Percentiles rank a stretch among this genome's conserved stretches.
phyloP scores from a whole-genome alignment of 306 rosid genomes.

The Castanopsis chinensis region DNA sequence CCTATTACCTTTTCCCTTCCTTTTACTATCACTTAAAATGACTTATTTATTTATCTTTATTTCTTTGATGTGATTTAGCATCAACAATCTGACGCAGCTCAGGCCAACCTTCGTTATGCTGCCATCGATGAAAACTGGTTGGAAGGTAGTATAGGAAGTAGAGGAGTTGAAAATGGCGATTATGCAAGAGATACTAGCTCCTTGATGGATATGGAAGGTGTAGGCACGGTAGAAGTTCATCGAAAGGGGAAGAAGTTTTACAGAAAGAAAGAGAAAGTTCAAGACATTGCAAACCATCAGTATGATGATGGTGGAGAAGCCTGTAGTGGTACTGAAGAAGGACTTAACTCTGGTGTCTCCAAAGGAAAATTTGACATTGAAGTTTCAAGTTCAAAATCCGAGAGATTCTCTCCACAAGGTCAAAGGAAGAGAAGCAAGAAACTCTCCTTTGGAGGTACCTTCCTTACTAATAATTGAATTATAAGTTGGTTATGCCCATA shows the following conservation, averaged over 20 bases:
- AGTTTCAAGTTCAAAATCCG: constrained; percentile 51
- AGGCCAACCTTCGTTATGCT: constrained; percentile 42
- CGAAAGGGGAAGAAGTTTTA: constrained; percentile 46
- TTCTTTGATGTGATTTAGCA: constrained; percentile 38
- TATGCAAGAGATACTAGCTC: constrained; percentile 54
- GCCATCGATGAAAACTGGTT: constrained; percentile 50
- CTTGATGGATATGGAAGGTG: constrained; percentile 56
- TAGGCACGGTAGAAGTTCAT: constrained; percentile 50
- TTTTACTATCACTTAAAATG: constrained; percentile 1
- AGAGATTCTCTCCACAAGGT: constrained; percentile 40
- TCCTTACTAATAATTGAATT: constrained; percentile 13
- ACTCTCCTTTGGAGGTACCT: constrained; percentile 68
- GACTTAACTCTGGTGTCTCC: constrained; percentile 36
- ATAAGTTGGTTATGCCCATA: constrained; percentile 10
- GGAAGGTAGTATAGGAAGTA: constrained; percentile 66
- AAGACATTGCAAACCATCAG: constrained; percentile 43
- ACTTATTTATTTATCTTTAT: constrained; percentile 11
- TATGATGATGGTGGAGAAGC: constrained; percentile 88
- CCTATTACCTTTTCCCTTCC: constrained; percentile 16
- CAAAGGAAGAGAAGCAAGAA: constrained; percentile 61
- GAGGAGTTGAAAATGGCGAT: constrained; percentile 75
- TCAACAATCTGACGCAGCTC: constrained; percentile 35
- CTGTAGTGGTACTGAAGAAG: constrained; percentile 90
- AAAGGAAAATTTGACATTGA: constrained; percentile 57
- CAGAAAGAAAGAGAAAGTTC: constrained; percentile 57